phyloP scores from a whole-genome alignment of 768 basidiomycete genomes.

The Piloderma croceum region DNA sequence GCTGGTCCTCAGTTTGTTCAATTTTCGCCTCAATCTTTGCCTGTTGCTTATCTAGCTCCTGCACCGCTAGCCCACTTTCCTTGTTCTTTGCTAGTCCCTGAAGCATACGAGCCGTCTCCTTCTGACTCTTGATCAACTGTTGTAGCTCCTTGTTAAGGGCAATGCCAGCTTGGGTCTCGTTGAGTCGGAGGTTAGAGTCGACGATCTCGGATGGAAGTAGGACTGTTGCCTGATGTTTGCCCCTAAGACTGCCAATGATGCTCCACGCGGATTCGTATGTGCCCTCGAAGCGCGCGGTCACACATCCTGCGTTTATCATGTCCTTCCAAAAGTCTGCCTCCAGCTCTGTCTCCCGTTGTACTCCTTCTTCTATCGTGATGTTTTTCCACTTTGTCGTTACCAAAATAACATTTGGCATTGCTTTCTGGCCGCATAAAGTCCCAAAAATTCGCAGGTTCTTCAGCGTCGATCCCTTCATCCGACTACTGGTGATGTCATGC shows the following conservation, averaged over 20 bases:
- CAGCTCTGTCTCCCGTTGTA: conserved; percentile 25
- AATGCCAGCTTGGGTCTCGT: too few relatives aligned
- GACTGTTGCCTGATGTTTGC: conserved; percentile 17
- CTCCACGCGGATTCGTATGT: conserved; percentile 25
- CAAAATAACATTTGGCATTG: conserved; percentile 29
- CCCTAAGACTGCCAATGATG: conserved; percentile 20
- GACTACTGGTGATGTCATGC: conserved; percentile 35
- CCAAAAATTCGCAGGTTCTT: conserved; percentile 30
- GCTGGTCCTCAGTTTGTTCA: too few relatives aligned
- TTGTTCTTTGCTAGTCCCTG: too few relatives aligned
- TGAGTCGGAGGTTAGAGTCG: conserved; percentile 12
- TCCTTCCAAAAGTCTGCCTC: conserved; percentile 24
- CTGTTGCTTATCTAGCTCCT: too few relatives aligned
- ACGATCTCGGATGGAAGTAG: conserved; percentile 22
- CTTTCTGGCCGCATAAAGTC: conserved; percentile 20
- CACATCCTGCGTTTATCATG: conserved; percentile 13
- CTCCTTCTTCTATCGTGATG: conserved; percentile 15
- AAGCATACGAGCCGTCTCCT: conserved; percentile 19
- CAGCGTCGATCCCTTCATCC: conserved; percentile 28
- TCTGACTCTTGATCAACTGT: too few relatives aligned
- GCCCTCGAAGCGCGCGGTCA: too few relatives aligned
- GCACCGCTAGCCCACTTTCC: too few relatives aligned
- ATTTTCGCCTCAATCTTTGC: too few relatives aligned
- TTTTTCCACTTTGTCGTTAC: conserved; percentile 37
- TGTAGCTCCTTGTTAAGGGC: conserved; percentile 13